Evolutionary conservation across 2,329 filamentous ascomycete genomes (phyloP).

Genomic region (Fusarium haematococcum): DNA sequence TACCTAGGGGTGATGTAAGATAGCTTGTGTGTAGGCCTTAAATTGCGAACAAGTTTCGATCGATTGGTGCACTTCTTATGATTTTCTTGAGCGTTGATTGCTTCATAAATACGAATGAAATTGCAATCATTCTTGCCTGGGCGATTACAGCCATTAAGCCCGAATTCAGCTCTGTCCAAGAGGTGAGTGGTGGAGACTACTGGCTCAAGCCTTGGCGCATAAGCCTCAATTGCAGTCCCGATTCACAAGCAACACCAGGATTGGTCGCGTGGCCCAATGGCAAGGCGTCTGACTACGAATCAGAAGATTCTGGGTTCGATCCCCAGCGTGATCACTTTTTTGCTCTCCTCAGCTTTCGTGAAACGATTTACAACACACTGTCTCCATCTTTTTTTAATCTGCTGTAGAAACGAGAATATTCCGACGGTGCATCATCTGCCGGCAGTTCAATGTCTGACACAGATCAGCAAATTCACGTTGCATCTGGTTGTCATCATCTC

Average conservation of each 20-base stretch:
- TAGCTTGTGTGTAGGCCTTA: background rate
- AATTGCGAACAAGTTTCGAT: background rate
- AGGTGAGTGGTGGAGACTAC: background rate
- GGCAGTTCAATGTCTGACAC: background rate
- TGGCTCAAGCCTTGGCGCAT: background rate
- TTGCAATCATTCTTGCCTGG: background rate
- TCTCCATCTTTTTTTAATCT: background rate
- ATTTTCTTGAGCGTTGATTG: background rate
- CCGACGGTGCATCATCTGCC: background rate
- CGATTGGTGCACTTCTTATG: background rate
- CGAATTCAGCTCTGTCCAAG: too few relatives aligned
- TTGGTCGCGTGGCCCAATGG: conserved; percentile 46
- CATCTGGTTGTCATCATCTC: background rate
- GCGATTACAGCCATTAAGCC: background rate
- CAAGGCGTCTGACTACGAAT: conserved; percentile 51
- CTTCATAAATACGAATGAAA: background rate
- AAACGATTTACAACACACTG: background rate
- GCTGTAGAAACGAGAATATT: background rate
- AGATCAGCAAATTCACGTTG: background rate
- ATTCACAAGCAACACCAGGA: background rate
- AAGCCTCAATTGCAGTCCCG: background rate
- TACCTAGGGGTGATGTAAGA: background rate
- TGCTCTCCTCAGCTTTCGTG: background rate
- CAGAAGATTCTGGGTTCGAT: conserved; percentile 50
- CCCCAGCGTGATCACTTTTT: conserved; percentile 40